Percentiles rank a stretch among this genome's conserved stretches.
Conservation (phyloP, 2,329 filamentous ascomycete genomes). For the Alternaria panax region DNA sequence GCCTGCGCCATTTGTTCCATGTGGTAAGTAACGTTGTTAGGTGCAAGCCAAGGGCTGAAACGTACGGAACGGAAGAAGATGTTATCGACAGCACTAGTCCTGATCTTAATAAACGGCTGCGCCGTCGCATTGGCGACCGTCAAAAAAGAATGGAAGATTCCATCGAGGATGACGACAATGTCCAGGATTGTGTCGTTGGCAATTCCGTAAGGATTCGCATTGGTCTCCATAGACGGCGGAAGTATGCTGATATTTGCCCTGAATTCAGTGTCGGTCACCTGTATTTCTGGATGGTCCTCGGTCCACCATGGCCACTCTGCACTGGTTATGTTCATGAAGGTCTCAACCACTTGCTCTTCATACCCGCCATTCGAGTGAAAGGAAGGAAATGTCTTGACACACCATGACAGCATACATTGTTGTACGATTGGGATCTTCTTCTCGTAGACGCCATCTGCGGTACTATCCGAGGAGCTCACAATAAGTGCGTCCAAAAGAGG, state of each 20-base stretch:
- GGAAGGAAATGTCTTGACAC: slow-evolving; percentile 32
- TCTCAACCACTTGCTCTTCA: slow-evolving; percentile 19
- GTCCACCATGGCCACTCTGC: slow-evolving; percentile 8
- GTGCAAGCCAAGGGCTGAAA: slow-evolving; percentile 27
- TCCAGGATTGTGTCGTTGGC: slow-evolving; percentile 2
- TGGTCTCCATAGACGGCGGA: not conserved
- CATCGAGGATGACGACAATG: slow-evolving; percentile 3
- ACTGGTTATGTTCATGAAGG: slow-evolving; percentile 2
- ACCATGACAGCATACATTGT: slow-evolving; percentile 36
- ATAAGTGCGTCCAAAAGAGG: slow-evolving; percentile 23
- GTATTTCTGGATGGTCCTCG: too few species aligned
- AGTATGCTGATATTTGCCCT: slow-evolving; percentile 12
- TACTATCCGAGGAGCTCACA: slow-evolving; percentile 14
- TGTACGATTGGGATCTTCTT: slow-evolving; percentile 21
- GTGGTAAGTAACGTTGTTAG: slow-evolving; percentile 32
- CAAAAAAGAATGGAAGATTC: slow-evolving; percentile 19
- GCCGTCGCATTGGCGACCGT: not conserved
- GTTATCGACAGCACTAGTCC: not conserved
- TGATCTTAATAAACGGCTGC: not conserved
- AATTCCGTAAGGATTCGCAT: slow-evolving; percentile 13
- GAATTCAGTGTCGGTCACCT: not conserved
- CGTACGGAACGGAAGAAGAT: not conserved
- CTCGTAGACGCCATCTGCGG: slow-evolving; percentile 14
- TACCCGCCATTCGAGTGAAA: slow-evolving; percentile 23
- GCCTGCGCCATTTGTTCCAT: slow-evolving; percentile 28